Evolutionary conservation across 768 basidiomycete species (phyloP).

Genomic region (Pulveroboletus sp.): DNA sequence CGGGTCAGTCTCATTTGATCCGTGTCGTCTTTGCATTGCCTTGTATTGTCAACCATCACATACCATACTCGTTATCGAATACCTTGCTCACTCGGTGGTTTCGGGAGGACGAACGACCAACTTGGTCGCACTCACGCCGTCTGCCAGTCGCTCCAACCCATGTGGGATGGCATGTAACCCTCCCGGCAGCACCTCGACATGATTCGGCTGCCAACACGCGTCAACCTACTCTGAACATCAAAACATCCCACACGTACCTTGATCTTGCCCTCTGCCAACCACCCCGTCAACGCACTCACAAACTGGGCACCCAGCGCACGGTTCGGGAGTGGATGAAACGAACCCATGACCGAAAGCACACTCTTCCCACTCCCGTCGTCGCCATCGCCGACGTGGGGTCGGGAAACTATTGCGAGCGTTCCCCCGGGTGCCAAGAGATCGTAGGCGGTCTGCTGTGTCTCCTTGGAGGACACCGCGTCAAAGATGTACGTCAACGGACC

Average conservation of each 20-base stretch:
- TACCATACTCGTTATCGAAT: not conserved
- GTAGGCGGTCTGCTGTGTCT: slow-evolving; percentile 32
- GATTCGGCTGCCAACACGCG: slow-evolving; percentile 28
- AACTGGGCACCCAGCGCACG: slow-evolving; percentile 11
- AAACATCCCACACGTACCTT: slow-evolving; percentile 7
- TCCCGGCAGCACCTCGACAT: slow-evolving; percentile 36
- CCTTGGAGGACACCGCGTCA: slow-evolving; percentile 32
- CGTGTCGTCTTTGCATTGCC: not conserved
- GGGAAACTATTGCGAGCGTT: slow-evolving; percentile 14
- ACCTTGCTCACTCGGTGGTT: not conserved
- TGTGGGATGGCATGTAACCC: slow-evolving; percentile 34
- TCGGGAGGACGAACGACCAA: slow-evolving; percentile 29
- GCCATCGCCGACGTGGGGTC: not conserved
- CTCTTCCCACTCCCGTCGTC: not conserved
- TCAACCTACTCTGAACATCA: no score
- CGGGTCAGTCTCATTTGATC: slow-evolving; percentile 70
- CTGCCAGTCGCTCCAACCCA: slow-evolving; percentile 31
- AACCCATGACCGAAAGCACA: slow-evolving; percentile 2
- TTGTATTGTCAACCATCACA: not conserved
- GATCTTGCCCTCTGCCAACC: slow-evolving; percentile 18
- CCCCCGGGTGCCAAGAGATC: slow-evolving; percentile 29
- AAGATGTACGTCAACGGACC: slow-evolving; percentile 5
- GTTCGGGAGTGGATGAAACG: slow-evolving; percentile 3
- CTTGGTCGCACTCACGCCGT: slow-evolving; percentile 38
- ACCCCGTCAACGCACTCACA: slow-evolving; percentile 7